phyloP scores from a whole-genome alignment of 352 stramenopile species.

The Pythium brachiatum region DNA sequence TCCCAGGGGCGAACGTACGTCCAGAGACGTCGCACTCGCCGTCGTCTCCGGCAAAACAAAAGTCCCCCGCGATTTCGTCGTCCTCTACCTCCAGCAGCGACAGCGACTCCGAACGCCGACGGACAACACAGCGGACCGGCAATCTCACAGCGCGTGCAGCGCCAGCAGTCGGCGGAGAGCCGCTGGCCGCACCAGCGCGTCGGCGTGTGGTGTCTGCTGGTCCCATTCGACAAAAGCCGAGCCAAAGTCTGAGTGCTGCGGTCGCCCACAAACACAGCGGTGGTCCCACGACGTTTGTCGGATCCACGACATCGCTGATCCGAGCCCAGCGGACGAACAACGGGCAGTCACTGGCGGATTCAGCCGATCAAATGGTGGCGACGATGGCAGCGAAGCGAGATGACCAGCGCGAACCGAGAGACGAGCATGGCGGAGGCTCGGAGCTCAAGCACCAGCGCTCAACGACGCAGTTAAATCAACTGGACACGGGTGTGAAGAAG shows the following conservation, averaged over 20 bases:
- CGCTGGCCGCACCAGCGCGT: background rate
- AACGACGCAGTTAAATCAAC: conserved; percentile 30
- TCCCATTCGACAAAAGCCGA: conserved; percentile 17
- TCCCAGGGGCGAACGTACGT: background rate
- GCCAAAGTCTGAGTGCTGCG: background rate
- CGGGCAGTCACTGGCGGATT: conserved; percentile 49
- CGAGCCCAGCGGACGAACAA: conserved; percentile 46
- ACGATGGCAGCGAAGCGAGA: conserved; percentile 25
- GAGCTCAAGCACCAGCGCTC: conserved; percentile 42
- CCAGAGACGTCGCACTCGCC: conserved; percentile 6
- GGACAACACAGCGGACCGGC: background rate
- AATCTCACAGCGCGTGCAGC: background rate
- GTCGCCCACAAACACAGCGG: background rate
- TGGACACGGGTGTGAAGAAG: conserved; percentile 22
- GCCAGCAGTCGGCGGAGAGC: conserved; percentile 4
- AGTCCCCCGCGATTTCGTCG: conserved; percentile 13
- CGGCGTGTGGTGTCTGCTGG: conserved; percentile 26
- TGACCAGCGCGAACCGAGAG: conserved; percentile 7
- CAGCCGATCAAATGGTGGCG: conserved; percentile 44
- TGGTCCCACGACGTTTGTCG: conserved; percentile 38
- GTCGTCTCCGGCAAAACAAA: background rate
- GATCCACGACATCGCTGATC: conserved; percentile 67
- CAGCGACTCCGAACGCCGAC: background rate
- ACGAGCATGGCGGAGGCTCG: conserved; percentile 8
- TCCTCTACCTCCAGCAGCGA: conserved; percentile 6